Evolutionary conservation across 2,329 filamentous ascomycete species (phyloP).

Genomic region (Cercospora berteroae): DNA sequence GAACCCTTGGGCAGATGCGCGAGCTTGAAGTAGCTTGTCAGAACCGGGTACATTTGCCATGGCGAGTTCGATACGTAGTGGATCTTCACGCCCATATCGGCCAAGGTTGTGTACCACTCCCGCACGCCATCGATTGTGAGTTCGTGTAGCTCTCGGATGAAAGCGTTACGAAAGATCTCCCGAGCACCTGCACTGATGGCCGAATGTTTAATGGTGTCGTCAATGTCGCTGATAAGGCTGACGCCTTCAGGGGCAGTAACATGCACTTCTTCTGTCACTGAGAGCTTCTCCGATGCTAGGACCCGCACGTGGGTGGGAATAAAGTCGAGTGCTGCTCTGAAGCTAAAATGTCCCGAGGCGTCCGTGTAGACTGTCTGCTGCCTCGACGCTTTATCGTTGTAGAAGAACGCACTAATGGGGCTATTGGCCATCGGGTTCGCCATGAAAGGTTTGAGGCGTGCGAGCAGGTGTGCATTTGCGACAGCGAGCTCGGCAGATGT

Average conservation of each 20-base stretch:
- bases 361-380: conserved; percentile 84
- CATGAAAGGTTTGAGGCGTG: conserved; percentile 83
- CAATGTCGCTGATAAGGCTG: conserved; percentile 94
- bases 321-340: conserved; percentile 81
- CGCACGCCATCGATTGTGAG: conserved; percentile 81
- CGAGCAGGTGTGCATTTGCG: conserved; percentile 85
- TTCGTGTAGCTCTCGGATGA: conserved; percentile 79
- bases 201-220: conserved; percentile 95
- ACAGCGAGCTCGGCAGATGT: conserved; percentile 70
- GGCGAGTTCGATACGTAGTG: conserved; percentile 99
- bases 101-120: conserved; percentile 82
- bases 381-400: conserved; percentile 77
- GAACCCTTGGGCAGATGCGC: conserved; percentile 82
- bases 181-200: conserved; percentile 83
- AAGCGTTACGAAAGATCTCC: conserved; percentile 95
- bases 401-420: conserved; percentile 91
- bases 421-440: conserved; percentile 74
- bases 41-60: conserved; percentile 91
- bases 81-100: conserved; percentile 76
- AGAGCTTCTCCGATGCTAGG: conserved; percentile 79
- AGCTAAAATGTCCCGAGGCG: conserved; percentile 81
- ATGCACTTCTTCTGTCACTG: conserved; percentile 72
- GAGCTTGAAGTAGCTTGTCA: conserved; percentile 79
- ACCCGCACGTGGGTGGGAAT: conserved; percentile 86
- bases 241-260: conserved; percentile 77